Evolutionary conservation across 23 red algal genomes (phyloP), one percentile per base, ranked within the genome.

Genomic region (Gracilaria gracilis): DNA sequence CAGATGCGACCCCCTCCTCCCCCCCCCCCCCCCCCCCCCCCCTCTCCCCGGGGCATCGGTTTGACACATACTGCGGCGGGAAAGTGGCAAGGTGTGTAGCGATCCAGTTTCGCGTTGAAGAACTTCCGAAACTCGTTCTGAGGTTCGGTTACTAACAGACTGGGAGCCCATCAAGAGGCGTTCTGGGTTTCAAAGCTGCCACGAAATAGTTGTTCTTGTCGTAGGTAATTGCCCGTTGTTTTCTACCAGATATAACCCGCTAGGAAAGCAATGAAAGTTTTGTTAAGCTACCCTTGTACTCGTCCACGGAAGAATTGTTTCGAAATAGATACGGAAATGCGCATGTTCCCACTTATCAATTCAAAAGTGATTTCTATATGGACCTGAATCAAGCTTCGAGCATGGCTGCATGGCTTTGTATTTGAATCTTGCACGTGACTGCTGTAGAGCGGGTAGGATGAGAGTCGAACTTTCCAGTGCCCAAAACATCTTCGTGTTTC

Each of bases 341-440:
- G 24, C 31, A 65, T 65, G 61, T 32, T 59, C 25, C 2, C 64
- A 38, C 64, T 20, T 69, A 31, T 37, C 9, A 69, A 69, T 69
- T 69, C 64, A 69, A 69, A 65, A 20, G 32, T 32, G 28, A 69
- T 37, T 69, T 69, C 64, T 24, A 69, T 32, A 20, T 23, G 12
- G 11, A 34, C 9, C 33, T 20, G 1, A 69, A 69, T 37, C 29
- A 38, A 36, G 64, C 11, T 31, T 4, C 8, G 12, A 12, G n/a
- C n/a, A n/a, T n/a, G n/a, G n/a, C n/a, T n/a, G 33, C 0, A 69
- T 6, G 33, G 27, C 64, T 69, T 69, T 19, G 32, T 69, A 36
- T 69, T 69, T 69, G 64, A 69, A 69, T 36, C 15, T 69, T 36
- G 64, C 64, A 69, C 64, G 64, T 69, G 64, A 69, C 32, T 17